Base-by-base conservation (phyloP, 805 yeast species). In the Yarrowia sp. region DNA sequence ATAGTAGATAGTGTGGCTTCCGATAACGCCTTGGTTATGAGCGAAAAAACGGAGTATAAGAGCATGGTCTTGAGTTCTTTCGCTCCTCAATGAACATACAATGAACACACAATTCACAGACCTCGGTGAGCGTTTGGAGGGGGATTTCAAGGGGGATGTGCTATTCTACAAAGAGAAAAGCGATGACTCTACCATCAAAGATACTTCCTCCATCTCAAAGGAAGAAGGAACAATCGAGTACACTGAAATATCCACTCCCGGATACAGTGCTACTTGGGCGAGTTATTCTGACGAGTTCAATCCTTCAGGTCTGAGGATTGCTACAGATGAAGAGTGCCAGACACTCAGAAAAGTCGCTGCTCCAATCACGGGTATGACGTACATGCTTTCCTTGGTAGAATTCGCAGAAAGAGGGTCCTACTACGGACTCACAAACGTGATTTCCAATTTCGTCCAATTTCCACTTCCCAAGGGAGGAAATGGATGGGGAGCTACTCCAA, bases 281-380 rank as follows among this genome's bases (percentile, higher is more conserved):
- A 16, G 14, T 16, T 43, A 43, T 26, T 8, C 48, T 3, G 48
- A 43, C 26, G 14, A 43, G 26, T 43, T 9, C 48, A 43, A 43
- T 10, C 48, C 26, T 3, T 8, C 22, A 8, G 48, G 48, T 8
- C 48, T 43, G 14, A 11, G 48, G 5, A 43, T 43, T 16, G 48
- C 48, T 4, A 43, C 48, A 9, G 26, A 8, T 5, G 14, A 43
- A 10, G 48, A 43, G 8, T 9, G 26, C 22, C 48, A 16, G 12
- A 43, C 48, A 43, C 48, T 43, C 9, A 26, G 48, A 43, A 43
- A 43, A 16, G 48, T 43, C 48, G 48, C 48, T 16, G 48, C 48
- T n/a, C 48, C 48, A 1, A 43, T 43, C 48, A 43, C 48, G 1
- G 48, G 26, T 3, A 43, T 43, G 48, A 43, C 48, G 3, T 43